Percentiles rank a stretch among this genome's conserved stretches.
Evolutionary conservation across 441 rosid genomes (phyloP).

Genomic region (Bruguiera hainesii): DNA sequence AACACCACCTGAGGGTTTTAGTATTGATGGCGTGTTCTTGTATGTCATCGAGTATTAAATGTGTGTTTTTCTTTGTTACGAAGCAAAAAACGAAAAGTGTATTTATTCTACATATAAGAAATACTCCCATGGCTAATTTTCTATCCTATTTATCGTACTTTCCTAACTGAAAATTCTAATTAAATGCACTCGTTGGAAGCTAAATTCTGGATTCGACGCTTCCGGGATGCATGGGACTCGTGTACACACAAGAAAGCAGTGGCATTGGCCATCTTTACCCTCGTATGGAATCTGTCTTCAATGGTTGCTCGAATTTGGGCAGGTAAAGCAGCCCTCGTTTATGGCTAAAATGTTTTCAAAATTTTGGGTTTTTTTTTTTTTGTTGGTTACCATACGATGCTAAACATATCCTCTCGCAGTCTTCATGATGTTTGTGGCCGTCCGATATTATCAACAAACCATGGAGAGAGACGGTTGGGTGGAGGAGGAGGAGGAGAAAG

Average conservation of each 20-base stretch:
- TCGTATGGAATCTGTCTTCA: conserved; percentile 77
- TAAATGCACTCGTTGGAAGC: conserved; percentile 27
- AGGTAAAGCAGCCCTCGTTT: conserved; percentile 26
- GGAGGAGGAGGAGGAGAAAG: conserved; percentile 10
- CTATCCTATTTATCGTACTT: conserved; percentile 14
- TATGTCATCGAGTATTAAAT: too few relatives aligned
- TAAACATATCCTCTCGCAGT: conserved; percentile 29
- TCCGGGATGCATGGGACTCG: conserved; percentile 77
- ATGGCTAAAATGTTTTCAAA: neutral
- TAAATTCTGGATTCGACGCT: conserved; percentile 63
- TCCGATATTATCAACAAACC: conserved; percentile 68
- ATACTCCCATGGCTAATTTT: conserved; percentile 21
- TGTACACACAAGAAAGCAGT: conserved; percentile 80
- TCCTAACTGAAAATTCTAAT: neutral
- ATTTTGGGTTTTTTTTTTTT: too few relatives aligned
- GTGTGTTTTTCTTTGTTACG: too few relatives aligned
- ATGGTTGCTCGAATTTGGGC: conserved; percentile 81
- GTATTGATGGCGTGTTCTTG: too few relatives aligned
- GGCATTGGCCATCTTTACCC: conserved; percentile 54
- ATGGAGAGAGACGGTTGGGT: conserved; percentile 36
- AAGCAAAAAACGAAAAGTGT: too few relatives aligned
- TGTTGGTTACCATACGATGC: too few relatives aligned
- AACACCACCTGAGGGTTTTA: too few relatives aligned
- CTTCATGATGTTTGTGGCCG: conserved; percentile 80
- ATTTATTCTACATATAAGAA: too few relatives aligned